Evolutionary conservation across 805 yeast genomes (phyloP).

Genomic region (Saturnispora serradocipensis): DNA sequence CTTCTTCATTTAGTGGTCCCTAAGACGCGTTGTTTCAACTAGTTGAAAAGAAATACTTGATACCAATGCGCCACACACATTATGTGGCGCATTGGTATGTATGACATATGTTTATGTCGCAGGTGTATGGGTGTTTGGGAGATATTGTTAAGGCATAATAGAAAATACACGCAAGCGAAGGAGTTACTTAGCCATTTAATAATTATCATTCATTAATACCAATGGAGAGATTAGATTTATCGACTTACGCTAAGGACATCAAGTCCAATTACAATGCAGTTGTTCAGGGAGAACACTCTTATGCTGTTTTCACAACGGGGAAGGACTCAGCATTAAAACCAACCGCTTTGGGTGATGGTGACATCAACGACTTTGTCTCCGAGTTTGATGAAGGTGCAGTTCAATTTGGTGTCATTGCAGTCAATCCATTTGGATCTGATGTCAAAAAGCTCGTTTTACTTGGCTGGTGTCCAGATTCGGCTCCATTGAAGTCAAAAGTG

Average conservation of each 20-base stretch:
- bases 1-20: not conserved
- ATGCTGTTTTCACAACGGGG: constrained; percentile 77
- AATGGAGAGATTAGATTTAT: constrained; percentile 50
- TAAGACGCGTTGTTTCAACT: not conserved
- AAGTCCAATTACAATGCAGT: constrained; percentile 69
- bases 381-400: constrained; percentile 81
- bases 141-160: not conserved
- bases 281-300: constrained; percentile 68
- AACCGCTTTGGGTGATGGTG: constrained; percentile 48
- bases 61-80: not conserved
- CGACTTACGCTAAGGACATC: constrained; percentile 67
- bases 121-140: not conserved
- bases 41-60: no score
- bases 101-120: not conserved
- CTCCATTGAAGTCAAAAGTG: constrained; percentile 68
- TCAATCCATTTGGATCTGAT: constrained; percentile 85
- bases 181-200: not conserved
- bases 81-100: not conserved
- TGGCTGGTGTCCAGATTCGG: constrained; percentile 98
- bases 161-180: not conserved
- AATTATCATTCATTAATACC: not conserved
- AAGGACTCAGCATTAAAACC: constrained; percentile 41
- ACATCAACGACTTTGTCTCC: constrained; percentile 66
- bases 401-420: constrained; percentile 84
- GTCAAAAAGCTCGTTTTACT: constrained; percentile 74